A percentile compares a stretch with the other conserved stretches of the same genome.
Evolutionary conservation across 2,329 filamentous ascomycete species (phyloP).

Genomic region (Acrocalymma vagum): DNA sequence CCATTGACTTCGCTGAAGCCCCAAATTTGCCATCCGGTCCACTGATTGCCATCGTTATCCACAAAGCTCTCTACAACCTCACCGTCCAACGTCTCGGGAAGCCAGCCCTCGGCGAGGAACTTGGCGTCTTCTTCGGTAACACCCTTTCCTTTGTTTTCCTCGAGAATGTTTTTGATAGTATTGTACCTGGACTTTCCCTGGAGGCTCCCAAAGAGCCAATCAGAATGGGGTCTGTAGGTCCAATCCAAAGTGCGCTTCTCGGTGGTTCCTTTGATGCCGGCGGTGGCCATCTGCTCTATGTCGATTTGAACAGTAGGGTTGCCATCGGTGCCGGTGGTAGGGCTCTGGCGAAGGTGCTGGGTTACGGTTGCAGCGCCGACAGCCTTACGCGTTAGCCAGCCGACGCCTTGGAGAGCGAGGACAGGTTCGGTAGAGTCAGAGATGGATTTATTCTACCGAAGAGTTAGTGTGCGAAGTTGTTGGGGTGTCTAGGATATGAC

Average conservation of each 20-base stretch:
- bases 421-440: slow-evolving; percentile 74
- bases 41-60: slow-evolving; percentile 43
- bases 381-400: slow-evolving; percentile 75
- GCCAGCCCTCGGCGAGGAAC: slow-evolving; percentile 37
- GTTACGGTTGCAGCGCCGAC: slow-evolving; percentile 75
- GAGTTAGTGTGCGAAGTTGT: slow-evolving; percentile 6
- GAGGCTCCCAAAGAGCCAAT: slow-evolving; percentile 82
- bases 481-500: background rate
- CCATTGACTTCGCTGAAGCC: slow-evolving; percentile 42
- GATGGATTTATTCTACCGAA: slow-evolving; percentile 74
- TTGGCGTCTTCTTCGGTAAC: slow-evolving; percentile 30
- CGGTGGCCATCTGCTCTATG: slow-evolving; percentile 76
- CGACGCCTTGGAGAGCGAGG: slow-evolving; percentile 66
- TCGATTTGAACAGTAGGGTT: slow-evolving; percentile 65
- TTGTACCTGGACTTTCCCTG: slow-evolving; percentile 65
- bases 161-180: slow-evolving; percentile 36
- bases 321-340: slow-evolving; percentile 27
- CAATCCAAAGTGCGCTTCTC: slow-evolving; percentile 68
- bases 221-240: slow-evolving; percentile 70
- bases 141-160: slow-evolving; percentile 30
- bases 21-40: slow-evolving; percentile 46
- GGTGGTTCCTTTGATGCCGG: slow-evolving; percentile 72
- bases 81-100: slow-evolving; percentile 35
- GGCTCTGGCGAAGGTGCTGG: slow-evolving; percentile 60
- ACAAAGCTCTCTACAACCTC: slow-evolving; percentile 45